Percentiles rank a stretch among this genome's conserved stretches.
Conservation (phyloP, 1,139 yeast genomes). For the Hanseniaspora uvarum region DNA sequence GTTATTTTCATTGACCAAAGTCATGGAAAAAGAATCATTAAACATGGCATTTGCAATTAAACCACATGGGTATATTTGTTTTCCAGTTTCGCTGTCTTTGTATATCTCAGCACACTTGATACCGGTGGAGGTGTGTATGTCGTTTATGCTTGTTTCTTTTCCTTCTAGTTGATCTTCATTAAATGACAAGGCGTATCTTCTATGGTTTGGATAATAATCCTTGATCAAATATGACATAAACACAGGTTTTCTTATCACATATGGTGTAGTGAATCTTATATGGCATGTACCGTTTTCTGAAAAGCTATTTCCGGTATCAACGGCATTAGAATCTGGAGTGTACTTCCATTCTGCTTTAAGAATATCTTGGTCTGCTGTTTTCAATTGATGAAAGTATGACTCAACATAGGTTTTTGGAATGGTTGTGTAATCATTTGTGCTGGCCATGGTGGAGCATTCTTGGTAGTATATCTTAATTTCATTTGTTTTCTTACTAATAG, state of each 20-base stretch:
- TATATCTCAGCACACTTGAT: constrained; percentile 61
- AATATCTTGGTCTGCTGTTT: constrained; percentile 27
- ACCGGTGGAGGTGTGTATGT: constrained; percentile 56
- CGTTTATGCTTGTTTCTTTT: constrained; percentile 27
- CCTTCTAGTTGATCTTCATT: constrained; percentile 88
- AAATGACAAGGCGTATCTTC: constrained; percentile 82
- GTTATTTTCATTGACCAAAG: constrained; percentile 33
- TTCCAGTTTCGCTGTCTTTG: constrained; percentile 39
- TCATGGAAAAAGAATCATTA: constrained; percentile 56
- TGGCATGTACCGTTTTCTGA: constrained; percentile 54
- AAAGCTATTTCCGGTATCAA: constrained; percentile 27
- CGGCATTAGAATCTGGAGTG: constrained; percentile 37
- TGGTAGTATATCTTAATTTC: constrained; percentile 76
- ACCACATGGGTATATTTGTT: constrained; percentile 63
- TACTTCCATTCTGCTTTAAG: constrained; percentile 59
- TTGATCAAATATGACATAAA: constrained; percentile 71
- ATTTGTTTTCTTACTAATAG: constrained; percentile 66
- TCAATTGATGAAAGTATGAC: constrained; percentile 42
- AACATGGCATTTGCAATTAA: constrained; percentile 66
- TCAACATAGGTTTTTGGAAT: constrained; percentile 52
- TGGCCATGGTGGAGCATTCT: constrained; percentile 57
- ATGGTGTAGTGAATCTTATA: constrained; percentile 70
- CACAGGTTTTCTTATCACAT: constrained; percentile 63
- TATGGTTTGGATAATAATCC: constrained; percentile 83
- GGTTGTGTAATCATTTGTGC: constrained; percentile 41